These are phyloP conservation scores for Fragaria vesca DNA, from an alignment of 306 rosid genomes.

Conservation along the genomic window DNA sequence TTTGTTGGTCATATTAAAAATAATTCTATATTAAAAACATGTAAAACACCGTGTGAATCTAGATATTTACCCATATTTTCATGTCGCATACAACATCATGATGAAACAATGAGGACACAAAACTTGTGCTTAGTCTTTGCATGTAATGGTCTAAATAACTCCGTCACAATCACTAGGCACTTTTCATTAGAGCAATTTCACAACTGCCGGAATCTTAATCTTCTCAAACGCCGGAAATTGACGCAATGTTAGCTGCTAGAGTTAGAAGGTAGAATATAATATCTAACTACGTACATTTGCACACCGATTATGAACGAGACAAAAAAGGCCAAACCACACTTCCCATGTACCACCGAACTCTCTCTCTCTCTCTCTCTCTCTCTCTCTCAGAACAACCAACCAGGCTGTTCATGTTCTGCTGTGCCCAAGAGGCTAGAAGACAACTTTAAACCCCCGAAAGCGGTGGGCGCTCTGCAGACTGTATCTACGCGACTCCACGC, in stretches of 20 bases:
- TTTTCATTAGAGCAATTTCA: background rate
- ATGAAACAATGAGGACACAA: background rate
- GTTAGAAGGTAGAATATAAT: background rate
- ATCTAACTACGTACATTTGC: background rate
- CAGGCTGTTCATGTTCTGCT: constrained; percentile 11
- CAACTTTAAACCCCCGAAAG: background rate
- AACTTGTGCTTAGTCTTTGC: background rate
- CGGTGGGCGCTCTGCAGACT: background rate
- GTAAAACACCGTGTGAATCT: too few relatives aligned
- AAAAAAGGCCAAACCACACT: background rate
- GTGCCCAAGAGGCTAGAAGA: background rate
- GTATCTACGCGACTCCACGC: background rate
- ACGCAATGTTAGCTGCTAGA: background rate
- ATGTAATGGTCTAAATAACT: background rate
- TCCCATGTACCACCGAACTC: background rate
- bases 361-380: too few relatives aligned
- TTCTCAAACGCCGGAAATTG: background rate
- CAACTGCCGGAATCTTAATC: background rate
- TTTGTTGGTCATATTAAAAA: too few relatives aligned
- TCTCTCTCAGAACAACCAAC: background rate
- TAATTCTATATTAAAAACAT: too few relatives aligned
- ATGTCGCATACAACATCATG: background rate
- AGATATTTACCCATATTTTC: background rate
- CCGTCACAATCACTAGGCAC: background rate
- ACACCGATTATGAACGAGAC: background rate